Conservation (phyloP, 495 filamentous ascomycete genomes). For the Podospora sp. region DNA sequence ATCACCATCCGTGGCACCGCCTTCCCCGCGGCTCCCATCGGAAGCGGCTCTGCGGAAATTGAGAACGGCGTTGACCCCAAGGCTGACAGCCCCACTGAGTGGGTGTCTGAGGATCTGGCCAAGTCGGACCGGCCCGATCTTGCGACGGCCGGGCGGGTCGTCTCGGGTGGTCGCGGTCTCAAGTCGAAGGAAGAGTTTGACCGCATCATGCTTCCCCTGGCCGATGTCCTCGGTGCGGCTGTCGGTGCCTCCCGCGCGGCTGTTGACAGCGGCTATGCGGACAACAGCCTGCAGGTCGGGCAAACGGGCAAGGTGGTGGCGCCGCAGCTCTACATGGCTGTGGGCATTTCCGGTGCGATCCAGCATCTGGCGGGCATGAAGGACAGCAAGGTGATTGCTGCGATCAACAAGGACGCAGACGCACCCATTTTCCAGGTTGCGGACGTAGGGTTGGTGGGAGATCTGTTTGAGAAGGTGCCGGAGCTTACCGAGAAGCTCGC, state of each 20-base stretch:
- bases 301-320: constrained; percentile 99
- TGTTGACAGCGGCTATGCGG: constrained; percentile 97
- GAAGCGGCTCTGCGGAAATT: constrained; percentile 57
- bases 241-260: constrained; percentile 93
- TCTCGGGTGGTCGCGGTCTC: constrained; percentile 90
- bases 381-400: constrained; percentile 98
- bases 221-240: constrained; percentile 88
- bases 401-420: constrained; percentile 96
- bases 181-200: constrained; percentile 99
- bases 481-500: constrained; percentile 96
- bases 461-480: constrained; percentile 92
- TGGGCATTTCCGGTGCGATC: constrained; percentile 94
- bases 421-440: constrained; percentile 98
- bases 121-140: constrained; percentile 96
- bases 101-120: constrained; percentile 91
- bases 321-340: constrained; percentile 91
- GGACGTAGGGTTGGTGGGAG: constrained; percentile 91
- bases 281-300: constrained; percentile 97
- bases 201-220: constrained; percentile 83
- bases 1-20: constrained; percentile 92
- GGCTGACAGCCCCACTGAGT: constrained; percentile 69
- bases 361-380: constrained; percentile 99
- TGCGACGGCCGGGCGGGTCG: constrained; percentile 81
- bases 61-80: constrained; percentile 75
- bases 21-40: constrained; percentile 65